Evolutionary conservation across 2,329 filamentous ascomycete genomes (phyloP), one percentile per base, ranked within the genome.

Genomic region (Epichloe baconii): DNA sequence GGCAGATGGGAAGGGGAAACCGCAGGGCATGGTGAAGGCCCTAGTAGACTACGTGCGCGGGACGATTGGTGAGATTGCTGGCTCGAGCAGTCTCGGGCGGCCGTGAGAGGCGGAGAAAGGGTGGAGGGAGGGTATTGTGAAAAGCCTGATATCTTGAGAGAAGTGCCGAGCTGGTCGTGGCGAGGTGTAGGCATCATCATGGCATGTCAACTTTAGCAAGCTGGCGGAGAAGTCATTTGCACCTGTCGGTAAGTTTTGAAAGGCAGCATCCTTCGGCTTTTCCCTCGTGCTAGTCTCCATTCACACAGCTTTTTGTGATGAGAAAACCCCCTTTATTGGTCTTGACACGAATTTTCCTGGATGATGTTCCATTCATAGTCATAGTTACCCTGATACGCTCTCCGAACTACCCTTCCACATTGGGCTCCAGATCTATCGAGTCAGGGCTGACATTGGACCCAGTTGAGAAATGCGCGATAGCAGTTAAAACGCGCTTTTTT

Each of bases 21-120:
- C 79, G 14, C 79, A 83, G 59, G 81, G 82, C 5, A 79, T 85
- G 75, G 73, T 82, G 50, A 85, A 85, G 64, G 76, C 80, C 1
- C 63, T 85, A 11, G 79, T 85, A 19, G 80, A 84, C 60, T 72
- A 70, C 21, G 67, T 78, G 1, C 70, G 78, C 26, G 74, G 74
- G 1, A 69, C 68, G 12, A 76, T 84, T 53, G 72, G 72, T 19
- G 68, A 75, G 52, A 63, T 76, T 5, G 64, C 52, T 12, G 65
- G 66, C 6, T 58, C 64, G 4, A 59, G 58, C 40, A 52, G 54
- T 37, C 51, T 61, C 49, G 55, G 54, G 15, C 51, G 58, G 3
- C 58, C 57, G 31, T 60, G 52, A 54, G 31, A 31, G 11, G 3
- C 26, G n/a, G 31, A 48, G n/a, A 31, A 42, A 21, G 21, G 19